Conservation (phyloP, 306 rosid species). For the Quercus berberidifolia region DNA sequence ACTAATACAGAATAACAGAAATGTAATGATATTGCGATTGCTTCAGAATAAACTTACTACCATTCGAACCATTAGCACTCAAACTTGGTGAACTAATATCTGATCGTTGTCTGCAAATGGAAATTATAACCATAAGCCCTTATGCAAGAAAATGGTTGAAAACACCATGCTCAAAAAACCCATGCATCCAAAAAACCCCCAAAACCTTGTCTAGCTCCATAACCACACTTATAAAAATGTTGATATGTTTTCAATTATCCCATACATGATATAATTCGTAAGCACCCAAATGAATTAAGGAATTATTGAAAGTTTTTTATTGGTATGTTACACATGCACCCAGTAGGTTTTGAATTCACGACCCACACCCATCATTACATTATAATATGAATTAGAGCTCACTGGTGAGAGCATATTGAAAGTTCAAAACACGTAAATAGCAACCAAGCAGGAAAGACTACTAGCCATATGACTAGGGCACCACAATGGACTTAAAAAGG, state of each 20-base stretch:
- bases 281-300: background rate
- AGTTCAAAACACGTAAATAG: background rate
- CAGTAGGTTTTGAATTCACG: too few relatives aligned
- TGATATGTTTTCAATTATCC: background rate
- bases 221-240: background rate
- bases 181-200: background rate
- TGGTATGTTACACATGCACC: too few relatives aligned
- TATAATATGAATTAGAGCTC: too few relatives aligned
- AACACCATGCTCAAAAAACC: background rate
- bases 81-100: slow-evolving; percentile 31
- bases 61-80: slow-evolving; percentile 43
- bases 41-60: slow-evolving; percentile 42
- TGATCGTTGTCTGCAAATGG: slow-evolving; percentile 65
- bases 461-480: background rate
- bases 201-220: background rate
- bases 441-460: background rate
- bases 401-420: too few relatives aligned
- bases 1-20: slow-evolving; percentile 14
- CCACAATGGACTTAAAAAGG: background rate
- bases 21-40: slow-evolving; percentile 23
- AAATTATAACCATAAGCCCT: background rate
- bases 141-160: background rate
- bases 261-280: background rate
- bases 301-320: background rate
- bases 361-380: too few relatives aligned